Conservation (phyloP, 1,139 yeast species). For the Zygosaccharomyces sapae region DNA sequence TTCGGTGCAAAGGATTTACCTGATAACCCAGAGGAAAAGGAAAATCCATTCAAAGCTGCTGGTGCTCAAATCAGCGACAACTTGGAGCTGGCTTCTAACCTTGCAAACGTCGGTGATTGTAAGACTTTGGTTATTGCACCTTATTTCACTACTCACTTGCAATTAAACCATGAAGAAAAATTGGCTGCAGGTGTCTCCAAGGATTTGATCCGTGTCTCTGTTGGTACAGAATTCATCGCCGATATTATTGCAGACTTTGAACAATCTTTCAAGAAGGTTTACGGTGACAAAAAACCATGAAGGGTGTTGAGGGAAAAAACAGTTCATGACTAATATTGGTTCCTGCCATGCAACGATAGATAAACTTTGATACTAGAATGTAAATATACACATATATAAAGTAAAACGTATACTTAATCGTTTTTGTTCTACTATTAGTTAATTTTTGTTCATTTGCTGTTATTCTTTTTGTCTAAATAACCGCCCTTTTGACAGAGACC, state of each 20-base stretch:
- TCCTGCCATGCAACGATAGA: neutral
- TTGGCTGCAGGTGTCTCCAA: slow-evolving; percentile 76
- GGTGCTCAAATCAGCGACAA: slow-evolving; percentile 80
- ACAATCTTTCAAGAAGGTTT: slow-evolving; percentile 64
- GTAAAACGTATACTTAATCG: too few species aligned
- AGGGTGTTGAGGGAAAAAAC: too few species aligned
- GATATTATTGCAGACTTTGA: slow-evolving; percentile 85
- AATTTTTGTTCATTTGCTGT: too few species aligned
- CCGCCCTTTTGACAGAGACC: slow-evolving; percentile 49
- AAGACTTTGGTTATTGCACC: slow-evolving; percentile 95
- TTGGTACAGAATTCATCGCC: slow-evolving; percentile 86
- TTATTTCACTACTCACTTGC: slow-evolving; percentile 92
- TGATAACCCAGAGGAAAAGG: slow-evolving; percentile 38
- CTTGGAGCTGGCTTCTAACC: slow-evolving; percentile 78
- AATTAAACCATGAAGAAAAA: slow-evolving; percentile 78
- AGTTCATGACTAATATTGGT: neutral
- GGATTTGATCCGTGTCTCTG: slow-evolving; percentile 82
- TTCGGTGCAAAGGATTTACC: slow-evolving; percentile 76
- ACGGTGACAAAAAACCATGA: slow-evolving; percentile 27
- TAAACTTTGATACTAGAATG: too few species aligned
- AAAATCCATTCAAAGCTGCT: slow-evolving; percentile 61
- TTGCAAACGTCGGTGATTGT: slow-evolving; percentile 96
- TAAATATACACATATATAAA: too few species aligned
- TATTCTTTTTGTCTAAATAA: slow-evolving; percentile 20
- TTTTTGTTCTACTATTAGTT: too few species aligned